These are phyloP conservation scores for Auricularia cornea DNA, from an alignment of 768 basidiomycete genomes.

Conservation along the genomic window DNA sequence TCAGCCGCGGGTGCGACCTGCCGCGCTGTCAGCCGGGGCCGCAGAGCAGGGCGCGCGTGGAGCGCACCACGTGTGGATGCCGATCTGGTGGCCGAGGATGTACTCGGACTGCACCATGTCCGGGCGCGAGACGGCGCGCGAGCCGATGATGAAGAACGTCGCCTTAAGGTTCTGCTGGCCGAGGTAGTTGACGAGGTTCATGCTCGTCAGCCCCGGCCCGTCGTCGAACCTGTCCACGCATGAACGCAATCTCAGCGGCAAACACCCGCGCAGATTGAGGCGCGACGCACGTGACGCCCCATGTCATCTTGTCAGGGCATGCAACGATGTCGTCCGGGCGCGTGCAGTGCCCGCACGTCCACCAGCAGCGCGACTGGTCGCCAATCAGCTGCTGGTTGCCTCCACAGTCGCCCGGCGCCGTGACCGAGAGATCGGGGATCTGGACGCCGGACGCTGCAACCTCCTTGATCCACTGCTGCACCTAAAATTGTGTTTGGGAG, in stretches of 20 bases:
- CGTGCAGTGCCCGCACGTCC: slow-evolving; percentile 77
- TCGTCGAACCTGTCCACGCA: slow-evolving; percentile 72
- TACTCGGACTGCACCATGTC: slow-evolving; percentile 69
- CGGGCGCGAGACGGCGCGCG: slow-evolving; percentile 74
- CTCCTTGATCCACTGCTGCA: slow-evolving; percentile 61
- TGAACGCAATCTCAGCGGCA: not conserved
- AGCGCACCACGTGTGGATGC: slow-evolving; percentile 90
- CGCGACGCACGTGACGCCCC: slow-evolving; percentile 58
- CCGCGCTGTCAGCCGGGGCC: slow-evolving; percentile 18
- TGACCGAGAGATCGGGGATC: slow-evolving; percentile 60
- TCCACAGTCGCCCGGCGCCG: slow-evolving; percentile 59
- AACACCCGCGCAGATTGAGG: slow-evolving; percentile 17
- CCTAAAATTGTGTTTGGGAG: not conserved
- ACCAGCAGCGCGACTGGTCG: slow-evolving; percentile 71
- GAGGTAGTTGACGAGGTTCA: slow-evolving; percentile 67
- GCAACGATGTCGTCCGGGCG: slow-evolving; percentile 51
- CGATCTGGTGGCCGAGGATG: slow-evolving; percentile 72
- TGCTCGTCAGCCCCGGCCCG: slow-evolving; percentile 77
- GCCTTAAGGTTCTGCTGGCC: slow-evolving; percentile 51
- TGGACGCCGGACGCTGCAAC: slow-evolving; percentile 45
- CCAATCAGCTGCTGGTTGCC: slow-evolving; percentile 48
- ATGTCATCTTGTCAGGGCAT: slow-evolving; percentile 60
- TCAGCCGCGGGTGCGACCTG: slow-evolving; percentile 40
- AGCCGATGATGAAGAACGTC: slow-evolving; percentile 90
- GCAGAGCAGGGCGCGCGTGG: slow-evolving; percentile 11